phyloP scores from a whole-genome alignment of 176 grass and related monocot species.

The Triticum turgidum region DNA sequence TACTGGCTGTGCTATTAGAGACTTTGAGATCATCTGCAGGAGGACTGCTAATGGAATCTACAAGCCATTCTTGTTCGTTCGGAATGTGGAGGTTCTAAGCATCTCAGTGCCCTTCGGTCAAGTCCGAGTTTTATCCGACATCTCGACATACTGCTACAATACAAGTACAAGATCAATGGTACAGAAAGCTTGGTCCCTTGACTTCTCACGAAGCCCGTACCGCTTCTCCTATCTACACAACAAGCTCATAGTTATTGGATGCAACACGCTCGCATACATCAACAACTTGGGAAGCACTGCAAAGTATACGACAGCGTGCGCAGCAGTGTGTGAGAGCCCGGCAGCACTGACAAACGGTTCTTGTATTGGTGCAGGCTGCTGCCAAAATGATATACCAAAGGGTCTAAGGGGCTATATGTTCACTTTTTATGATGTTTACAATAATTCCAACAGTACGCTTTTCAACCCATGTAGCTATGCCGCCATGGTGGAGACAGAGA shows the following conservation, averaged over 20 bases:
- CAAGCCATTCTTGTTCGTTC: background rate
- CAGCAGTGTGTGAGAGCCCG: background rate
- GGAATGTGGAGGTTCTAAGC: background rate
- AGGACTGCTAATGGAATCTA: background rate
- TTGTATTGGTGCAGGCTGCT: background rate
- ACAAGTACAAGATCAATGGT: background rate
- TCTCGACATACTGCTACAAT: constrained; percentile 24
- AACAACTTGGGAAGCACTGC: background rate
- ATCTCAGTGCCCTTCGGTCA: background rate
- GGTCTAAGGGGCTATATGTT: background rate
- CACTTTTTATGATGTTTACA: background rate
- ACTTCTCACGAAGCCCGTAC: background rate
- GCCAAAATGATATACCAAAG: background rate
- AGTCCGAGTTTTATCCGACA: background rate
- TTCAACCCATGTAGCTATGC: constrained; percentile 30
- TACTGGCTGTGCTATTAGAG: background rate
- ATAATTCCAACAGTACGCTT: background rate
- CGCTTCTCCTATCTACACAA: constrained; percentile 15
- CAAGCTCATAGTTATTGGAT: constrained; percentile 26
- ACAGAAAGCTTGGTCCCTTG: rapidly evolving
- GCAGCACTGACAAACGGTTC: background rate
- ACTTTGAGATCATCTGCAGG: constrained; percentile 12
- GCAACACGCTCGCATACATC: background rate
- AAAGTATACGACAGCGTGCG: background rate
- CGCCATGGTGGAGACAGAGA: background rate